Conservation (phyloP, 257 asterid genomes). For the Rubia yunnanensis region DNA sequence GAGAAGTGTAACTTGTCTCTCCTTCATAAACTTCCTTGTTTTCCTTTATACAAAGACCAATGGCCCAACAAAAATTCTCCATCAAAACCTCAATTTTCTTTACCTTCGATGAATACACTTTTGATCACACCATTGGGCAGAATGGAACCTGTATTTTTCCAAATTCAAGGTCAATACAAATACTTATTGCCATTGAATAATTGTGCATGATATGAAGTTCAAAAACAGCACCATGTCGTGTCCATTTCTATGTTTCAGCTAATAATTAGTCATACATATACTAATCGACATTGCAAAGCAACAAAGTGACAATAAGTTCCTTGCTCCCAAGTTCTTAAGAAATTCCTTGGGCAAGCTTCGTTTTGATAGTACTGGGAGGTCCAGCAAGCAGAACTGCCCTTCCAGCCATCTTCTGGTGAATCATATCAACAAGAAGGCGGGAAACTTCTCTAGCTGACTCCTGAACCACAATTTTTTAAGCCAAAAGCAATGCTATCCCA, state of each 20-base stretch:
- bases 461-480: constrained; percentile 95
- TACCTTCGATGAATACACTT: too few species aligned
- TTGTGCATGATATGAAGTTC: not conserved
- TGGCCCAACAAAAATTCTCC: too few species aligned
- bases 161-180: constrained; percentile 5
- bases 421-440: constrained; percentile 92
- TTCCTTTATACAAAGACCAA: too few species aligned
- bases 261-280: not conserved
- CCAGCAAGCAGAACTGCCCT: constrained; percentile 85
- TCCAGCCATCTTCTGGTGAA: constrained; percentile 96
- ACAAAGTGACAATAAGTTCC: constrained; percentile 21
- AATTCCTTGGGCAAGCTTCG: constrained; percentile 90
- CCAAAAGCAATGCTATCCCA: constrained; percentile 78
- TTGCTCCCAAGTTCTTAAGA: constrained; percentile 96
- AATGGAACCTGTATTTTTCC: constrained; percentile 23
- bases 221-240: not conserved
- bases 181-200: not conserved
- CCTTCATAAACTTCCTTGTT: too few species aligned
- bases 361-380: constrained; percentile 96
- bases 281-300: not conserved
- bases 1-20: too few species aligned
- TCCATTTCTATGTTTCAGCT: not conserved
- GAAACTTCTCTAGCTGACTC: constrained; percentile 82
- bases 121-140: too few species aligned
- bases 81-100: too few species aligned